phyloP scores from a whole-genome alignment of 1,284 basidiomycete species.

The Schizophyllum amplum region DNA sequence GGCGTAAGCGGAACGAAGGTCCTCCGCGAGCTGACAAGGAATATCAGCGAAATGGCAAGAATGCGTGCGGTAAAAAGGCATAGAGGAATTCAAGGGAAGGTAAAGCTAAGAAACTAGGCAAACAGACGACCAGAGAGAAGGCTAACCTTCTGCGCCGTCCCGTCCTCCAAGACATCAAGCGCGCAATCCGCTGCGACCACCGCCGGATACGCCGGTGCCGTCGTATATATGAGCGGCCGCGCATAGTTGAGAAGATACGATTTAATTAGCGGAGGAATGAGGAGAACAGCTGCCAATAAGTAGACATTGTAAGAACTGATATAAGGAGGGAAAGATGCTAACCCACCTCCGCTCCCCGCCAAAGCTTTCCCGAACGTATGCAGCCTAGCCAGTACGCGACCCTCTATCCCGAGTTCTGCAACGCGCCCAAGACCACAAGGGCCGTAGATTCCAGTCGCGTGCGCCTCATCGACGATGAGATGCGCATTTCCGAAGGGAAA shows the following conservation, averaged over 20 bases:
- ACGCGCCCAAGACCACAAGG: constrained; percentile 72
- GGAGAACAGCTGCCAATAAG: constrained; percentile 57
- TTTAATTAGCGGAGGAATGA: constrained; percentile 65
- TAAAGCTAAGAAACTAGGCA: too few relatives aligned
- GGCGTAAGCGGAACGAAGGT: constrained; percentile 18
- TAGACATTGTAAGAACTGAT: not conserved
- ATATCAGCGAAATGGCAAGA: not conserved
- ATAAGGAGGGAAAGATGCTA: constrained; percentile 1
- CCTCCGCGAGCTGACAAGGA: not conserved
- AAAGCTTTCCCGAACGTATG: constrained; percentile 51
- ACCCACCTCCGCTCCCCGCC: constrained; percentile 66
- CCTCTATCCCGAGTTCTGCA: constrained; percentile 52
- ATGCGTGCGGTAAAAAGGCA: too few relatives aligned
- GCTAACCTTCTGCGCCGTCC: constrained; percentile 44
- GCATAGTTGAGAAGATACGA: constrained; percentile 93
- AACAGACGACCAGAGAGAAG: not conserved
- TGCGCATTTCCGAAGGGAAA: constrained; percentile 59
- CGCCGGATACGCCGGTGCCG: constrained; percentile 68
- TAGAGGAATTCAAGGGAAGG: too few relatives aligned
- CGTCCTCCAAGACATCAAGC: constrained; percentile 70
- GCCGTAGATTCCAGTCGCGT: constrained; percentile 78
- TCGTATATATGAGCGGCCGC: constrained; percentile 85
- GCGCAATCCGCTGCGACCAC: constrained; percentile 70
- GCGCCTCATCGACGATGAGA: constrained; percentile 85
- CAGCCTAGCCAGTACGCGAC: constrained; percentile 54